Evolutionary conservation across 345 rosid species (phyloP).

Genomic region (Ceriops tagal): DNA sequence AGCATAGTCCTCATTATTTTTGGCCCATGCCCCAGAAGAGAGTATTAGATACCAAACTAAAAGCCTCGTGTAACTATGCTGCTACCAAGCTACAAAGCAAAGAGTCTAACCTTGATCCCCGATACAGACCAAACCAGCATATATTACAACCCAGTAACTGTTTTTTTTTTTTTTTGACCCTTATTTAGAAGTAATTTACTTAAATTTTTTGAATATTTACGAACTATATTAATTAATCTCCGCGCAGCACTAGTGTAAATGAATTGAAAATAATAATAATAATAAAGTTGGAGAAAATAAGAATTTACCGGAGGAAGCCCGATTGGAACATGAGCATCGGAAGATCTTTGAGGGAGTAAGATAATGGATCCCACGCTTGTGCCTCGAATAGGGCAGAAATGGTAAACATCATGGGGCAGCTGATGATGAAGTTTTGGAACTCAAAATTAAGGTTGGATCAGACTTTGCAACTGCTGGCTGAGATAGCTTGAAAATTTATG

Average conservation of each 20-base stretch:
- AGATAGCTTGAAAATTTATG: constrained; percentile 13
- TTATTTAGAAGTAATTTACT: no score
- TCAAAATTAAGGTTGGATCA: background rate
- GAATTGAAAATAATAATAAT: background rate
- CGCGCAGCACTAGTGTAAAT: background rate
- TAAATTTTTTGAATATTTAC: no score
- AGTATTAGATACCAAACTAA: no score
- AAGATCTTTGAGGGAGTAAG: constrained; percentile 72
- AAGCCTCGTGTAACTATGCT: no score
- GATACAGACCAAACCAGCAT: no score
- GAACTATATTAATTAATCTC: no score
- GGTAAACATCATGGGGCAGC: constrained; percentile 35
- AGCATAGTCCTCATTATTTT: no score
- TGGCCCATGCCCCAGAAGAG: no score
- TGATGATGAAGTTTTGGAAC: constrained; percentile 16
- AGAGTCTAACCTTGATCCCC: no score
- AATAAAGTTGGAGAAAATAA: constrained; percentile 2
- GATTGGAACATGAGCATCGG: background rate
- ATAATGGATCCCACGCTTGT: constrained; percentile 55
- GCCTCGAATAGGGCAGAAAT: constrained; percentile 58
- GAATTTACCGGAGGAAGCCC: background rate
- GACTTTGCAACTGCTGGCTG: constrained; percentile 28
- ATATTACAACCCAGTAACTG: no score
- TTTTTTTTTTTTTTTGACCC: no score
- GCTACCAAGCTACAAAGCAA: no score